These are phyloP conservation scores for Bryum argenteum DNA, from an alignment of 225 moss, liverwort and hornwort species.

Conservation along the genomic window DNA sequence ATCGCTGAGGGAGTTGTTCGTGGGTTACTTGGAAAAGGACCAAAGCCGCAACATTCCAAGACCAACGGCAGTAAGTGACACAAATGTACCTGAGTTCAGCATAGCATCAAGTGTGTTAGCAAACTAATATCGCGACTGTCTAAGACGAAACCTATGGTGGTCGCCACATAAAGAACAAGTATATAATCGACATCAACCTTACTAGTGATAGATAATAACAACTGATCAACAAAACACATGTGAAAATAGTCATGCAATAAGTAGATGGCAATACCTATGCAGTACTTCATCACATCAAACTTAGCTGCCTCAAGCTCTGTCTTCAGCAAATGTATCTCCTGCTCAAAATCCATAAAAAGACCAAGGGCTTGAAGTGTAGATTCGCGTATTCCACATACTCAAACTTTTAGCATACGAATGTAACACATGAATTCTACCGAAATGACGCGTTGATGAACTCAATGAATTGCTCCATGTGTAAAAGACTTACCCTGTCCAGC, in stretches of 20 bases:
- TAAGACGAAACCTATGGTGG: constrained; percentile 1
- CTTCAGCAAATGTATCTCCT: constrained; percentile 93
- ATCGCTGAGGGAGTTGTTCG: background rate
- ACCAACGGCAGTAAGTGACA: constrained; percentile 91
- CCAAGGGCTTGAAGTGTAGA: background rate
- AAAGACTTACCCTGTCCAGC: constrained; percentile 75
- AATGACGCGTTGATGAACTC: background rate
- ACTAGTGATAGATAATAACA: background rate
- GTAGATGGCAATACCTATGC: constrained; percentile 69
- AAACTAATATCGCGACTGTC: constrained; percentile 1
- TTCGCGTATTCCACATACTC: background rate
- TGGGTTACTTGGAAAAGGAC: background rate
- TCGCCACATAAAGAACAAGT: constrained; percentile 18
- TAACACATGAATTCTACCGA: background rate
- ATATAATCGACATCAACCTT: constrained; percentile 10
- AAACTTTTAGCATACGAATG: constrained; percentile 7
- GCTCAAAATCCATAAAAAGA: constrained; percentile 27
- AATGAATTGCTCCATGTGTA: background rate
- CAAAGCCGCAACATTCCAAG: constrained; percentile 82
- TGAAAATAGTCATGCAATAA: constrained; percentile 1
- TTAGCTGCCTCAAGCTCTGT: constrained; percentile 98
- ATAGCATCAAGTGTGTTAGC: constrained; percentile 31
- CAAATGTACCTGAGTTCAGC: constrained; percentile 82
- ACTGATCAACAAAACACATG: background rate
- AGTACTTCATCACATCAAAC: constrained; percentile 97